phyloP scores from a whole-genome alignment of 495 filamentous ascomycete genomes.

The Penicillium malachiteum region DNA sequence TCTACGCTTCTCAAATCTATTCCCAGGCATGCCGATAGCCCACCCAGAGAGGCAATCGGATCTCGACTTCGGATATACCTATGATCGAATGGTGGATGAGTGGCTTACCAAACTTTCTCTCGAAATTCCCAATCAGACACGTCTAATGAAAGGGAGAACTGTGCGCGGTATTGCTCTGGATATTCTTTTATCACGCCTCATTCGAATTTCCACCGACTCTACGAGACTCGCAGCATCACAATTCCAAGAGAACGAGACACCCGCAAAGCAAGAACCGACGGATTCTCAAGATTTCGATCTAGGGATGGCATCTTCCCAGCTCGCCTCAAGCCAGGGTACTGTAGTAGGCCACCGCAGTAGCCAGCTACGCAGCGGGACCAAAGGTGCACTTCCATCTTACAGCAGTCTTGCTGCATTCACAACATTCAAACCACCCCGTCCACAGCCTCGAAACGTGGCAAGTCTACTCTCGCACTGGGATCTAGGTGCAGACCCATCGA shows the following conservation, averaged over 20 bases:
- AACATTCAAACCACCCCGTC: slow-evolving; percentile 23
- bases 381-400: slow-evolving; percentile 8
- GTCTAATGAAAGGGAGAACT: slow-evolving; percentile 42
- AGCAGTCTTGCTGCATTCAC: slow-evolving; percentile 33
- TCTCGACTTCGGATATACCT: slow-evolving; percentile 30
- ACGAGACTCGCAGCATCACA: neutral
- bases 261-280: neutral
- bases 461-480: slow-evolving; percentile 47
- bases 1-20: slow-evolving; percentile 9
- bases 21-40: slow-evolving; percentile 5
- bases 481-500: slow-evolving; percentile 34
- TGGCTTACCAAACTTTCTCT: slow-evolving; percentile 40
- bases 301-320: slow-evolving; percentile 14
- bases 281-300: slow-evolving; percentile 1
- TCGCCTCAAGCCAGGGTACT: slow-evolving; percentile 14
- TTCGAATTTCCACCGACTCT: slow-evolving; percentile 13
- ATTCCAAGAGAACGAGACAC: neutral
- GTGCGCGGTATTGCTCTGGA: slow-evolving; percentile 41
- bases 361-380: slow-evolving; percentile 3
- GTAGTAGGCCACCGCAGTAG: neutral
- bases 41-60: slow-evolving; percentile 2
- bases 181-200: slow-evolving; percentile 36
- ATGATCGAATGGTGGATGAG: slow-evolving; percentile 39
- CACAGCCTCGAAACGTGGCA: slow-evolving; percentile 24
- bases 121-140: slow-evolving; percentile 34